phyloP scores from a whole-genome alignment of 192 early-diverging fungal genomes.

The Coemansia asiatica region DNA sequence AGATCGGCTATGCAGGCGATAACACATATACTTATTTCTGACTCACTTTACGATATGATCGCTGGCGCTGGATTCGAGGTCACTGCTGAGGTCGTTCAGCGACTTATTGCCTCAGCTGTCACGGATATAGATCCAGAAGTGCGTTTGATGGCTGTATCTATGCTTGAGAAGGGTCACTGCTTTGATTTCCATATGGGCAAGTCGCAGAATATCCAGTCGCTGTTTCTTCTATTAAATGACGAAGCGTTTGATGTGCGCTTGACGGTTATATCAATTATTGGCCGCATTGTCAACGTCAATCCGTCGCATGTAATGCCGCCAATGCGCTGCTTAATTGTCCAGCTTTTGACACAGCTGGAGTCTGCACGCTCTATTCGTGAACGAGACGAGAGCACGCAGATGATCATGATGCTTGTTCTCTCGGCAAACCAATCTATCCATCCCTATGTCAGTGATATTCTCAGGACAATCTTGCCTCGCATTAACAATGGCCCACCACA shows the following conservation, averaged over 20 bases:
- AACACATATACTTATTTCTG: constrained; percentile 76
- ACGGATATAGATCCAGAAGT: constrained; percentile 64
- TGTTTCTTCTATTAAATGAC: constrained; percentile 89
- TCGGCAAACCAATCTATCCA: constrained; percentile 79
- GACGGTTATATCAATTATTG: constrained; percentile 80
- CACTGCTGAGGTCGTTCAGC: constrained; percentile 84
- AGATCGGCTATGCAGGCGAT: constrained; percentile 72
- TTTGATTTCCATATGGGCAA: constrained; percentile 91
- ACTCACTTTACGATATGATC: constrained; percentile 80
- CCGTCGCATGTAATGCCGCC: constrained; percentile 93
- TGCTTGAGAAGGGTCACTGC: constrained; percentile 60
- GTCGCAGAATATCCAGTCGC: constrained; percentile 82
- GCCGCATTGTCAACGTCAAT: constrained; percentile 80
- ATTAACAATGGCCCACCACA: constrained; percentile 73
- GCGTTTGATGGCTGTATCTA: constrained; percentile 13
- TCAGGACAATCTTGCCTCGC: constrained; percentile 81
- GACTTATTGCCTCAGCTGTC: constrained; percentile 83
- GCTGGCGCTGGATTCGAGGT: constrained; percentile 76
- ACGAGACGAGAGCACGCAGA: constrained; percentile 49
- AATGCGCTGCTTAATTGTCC: constrained; percentile 79
- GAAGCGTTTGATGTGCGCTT: constrained; percentile 87
- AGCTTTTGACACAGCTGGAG: constrained; percentile 88
- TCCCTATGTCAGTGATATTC: constrained; percentile 87
- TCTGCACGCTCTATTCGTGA: constrained; percentile 67
- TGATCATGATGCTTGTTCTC: constrained; percentile 74